Evolutionary conservation across 768 basidiomycete species (phyloP), one percentile per base, ranked within the genome.

Genomic region (Peribolospora kevripleyi): DNA sequence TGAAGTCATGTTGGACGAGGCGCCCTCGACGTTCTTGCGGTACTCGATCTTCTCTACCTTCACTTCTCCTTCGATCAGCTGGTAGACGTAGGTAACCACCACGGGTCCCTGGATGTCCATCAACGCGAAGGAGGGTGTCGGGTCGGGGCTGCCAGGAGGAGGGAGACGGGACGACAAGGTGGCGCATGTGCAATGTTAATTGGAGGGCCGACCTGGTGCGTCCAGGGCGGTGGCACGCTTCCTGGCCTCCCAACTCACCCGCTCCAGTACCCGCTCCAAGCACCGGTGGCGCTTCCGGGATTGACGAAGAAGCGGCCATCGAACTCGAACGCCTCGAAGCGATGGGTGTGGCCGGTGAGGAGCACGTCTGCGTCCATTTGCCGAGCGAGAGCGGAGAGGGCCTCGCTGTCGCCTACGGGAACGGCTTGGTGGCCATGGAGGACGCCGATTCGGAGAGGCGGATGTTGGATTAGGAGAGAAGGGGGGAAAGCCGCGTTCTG

Each of bases 291-390:
- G 3, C 82, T 84, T 1, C 91, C 91, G 3, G 90, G 91, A 65
- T 95, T 93, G 48, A 95, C 76, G 64, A 95, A 97, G 73, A 97
- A 98, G 55, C 81, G 77, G 55, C 79, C 76, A 58, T 87, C 86
- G 63, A 81, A 80, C 65, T 91, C 90, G 57, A 86, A 78, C 36
- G 90, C 88, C 68, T 93, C 86, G 69, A 97, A 95, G 39, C 78
- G 79, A 68, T 95, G 90, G 0, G 93, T 97, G 63, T 87, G 87
- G 0, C 93, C 93, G 3, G 81, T 84, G 25, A 97, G 70, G 42
- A 97, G 72, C 0, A 98, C 86, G 63, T 98, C 93, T 3, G 95
- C 93, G 65, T 97, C 91, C 84, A 98, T 86, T 69, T 90, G 86
- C 43, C 91, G 71, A 11, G 90, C 87, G 54, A 90, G 76, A 3